Base-by-base conservation (phyloP, 2,329 filamentous ascomycete species). In the Fusarium domesticum region DNA sequence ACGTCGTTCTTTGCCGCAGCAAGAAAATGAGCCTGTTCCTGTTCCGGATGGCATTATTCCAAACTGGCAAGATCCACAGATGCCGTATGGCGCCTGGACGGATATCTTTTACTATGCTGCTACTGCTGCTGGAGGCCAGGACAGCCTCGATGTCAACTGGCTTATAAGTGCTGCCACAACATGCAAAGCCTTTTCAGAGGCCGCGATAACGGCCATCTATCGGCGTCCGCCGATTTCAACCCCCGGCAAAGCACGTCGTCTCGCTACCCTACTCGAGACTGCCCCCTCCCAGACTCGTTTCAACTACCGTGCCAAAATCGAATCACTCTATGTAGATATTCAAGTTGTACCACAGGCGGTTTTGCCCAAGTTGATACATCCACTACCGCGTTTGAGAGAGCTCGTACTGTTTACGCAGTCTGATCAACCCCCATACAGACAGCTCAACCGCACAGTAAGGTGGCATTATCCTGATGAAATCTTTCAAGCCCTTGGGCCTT, bases 121-220 rank as follows among this genome's bases (percentile, higher is more conserved):
- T 14, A 74, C 75, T 38, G 67, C 72, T 23, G n/a, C n/a, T n/a
- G 55, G 60, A 7, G 57, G 63, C 1, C 60, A 68, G 5, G 68
- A 68, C n/a, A 58, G 71, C 67, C 55, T 70, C 60, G 70, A 72
- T 57, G 73, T 72, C 11, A 71, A 74, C 56, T 89, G 85, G 85
- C 76, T 95, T 6, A 65, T 85, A 8, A 71, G 73, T n/a, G 70
- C 78, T 35, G 81, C 85, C 28, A 72, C 75, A 2, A 69, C 81
- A 14, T 91, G 84, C 54, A 78, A 73, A 39, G 64, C 74, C 3
- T 89, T 91, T 45, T 70, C 78, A 0, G 87, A 90, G 56, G 85
- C 89, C 5, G 87, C 87, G 2, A 66, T 93, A 39, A 82, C 82
- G 5, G 84, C 80, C 2, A 72, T 95, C 5, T 93, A 93, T 62